These are phyloP conservation scores for Dryas alaskensis DNA, from an alignment of 306 rosid genomes.

Conservation along the genomic window DNA sequence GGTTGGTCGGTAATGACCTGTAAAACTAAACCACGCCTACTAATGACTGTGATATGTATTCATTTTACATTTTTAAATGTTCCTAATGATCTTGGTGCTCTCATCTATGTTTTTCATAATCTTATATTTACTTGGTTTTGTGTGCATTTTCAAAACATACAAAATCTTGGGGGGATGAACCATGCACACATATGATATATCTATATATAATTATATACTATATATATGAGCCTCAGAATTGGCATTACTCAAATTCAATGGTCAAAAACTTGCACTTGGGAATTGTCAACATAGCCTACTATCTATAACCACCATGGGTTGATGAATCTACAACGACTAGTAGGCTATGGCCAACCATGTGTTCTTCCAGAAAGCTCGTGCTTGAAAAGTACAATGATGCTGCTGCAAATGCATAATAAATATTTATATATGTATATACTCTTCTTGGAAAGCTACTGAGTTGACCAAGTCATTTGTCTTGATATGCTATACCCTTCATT, in stretches of 20 bases:
- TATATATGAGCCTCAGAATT: conserved; percentile 29
- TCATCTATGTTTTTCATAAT: conserved; percentile 5
- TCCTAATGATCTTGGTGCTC: conserved; percentile 14
- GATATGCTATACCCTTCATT: neutral
- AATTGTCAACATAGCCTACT: conserved; percentile 29
- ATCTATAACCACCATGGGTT: neutral
- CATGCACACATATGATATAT: conserved; percentile 5
- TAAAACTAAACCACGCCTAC: too few relatives aligned
- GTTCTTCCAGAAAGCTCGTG: conserved; percentile 14
- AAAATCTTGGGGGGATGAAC: conserved; percentile 38
- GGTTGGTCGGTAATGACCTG: too few relatives aligned
- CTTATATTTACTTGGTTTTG: neutral
- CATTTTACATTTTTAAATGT: neutral
- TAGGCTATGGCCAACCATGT: neutral
- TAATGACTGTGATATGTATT: conserved; percentile 6
- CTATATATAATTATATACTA: too few relatives aligned
- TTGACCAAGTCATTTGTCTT: conserved; percentile 28
- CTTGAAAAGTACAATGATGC: conserved; percentile 14
- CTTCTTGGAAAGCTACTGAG: conserved; percentile 29
- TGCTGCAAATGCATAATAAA: neutral
- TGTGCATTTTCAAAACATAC: conserved; percentile 10
- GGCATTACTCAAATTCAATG: conserved; percentile 36
- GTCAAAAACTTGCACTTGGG: conserved; percentile 45
- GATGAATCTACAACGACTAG: neutral
- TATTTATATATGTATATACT: neutral